Evolutionary conservation across 1,284 basidiomycete species (phyloP), one percentile per base, ranked within the genome.

Genomic region (Phaffia rhodozyma): DNA sequence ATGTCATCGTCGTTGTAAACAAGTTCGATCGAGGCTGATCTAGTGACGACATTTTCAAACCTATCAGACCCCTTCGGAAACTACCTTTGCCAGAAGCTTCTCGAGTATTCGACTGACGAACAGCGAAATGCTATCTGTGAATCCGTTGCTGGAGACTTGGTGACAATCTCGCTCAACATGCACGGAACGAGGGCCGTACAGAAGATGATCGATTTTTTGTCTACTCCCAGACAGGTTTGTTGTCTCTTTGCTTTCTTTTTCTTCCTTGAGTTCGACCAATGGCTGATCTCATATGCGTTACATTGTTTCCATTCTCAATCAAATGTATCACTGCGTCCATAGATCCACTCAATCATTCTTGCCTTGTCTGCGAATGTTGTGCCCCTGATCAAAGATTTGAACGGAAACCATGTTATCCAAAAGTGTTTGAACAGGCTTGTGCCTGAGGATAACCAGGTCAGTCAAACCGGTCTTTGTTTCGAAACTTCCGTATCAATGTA

Each of bases 181-280:
- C 96, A 99, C 77, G 96, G 96, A 51, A 99, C 96, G 49, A 86
- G 96, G 66, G 96, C 96, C 30, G 96, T 98, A 61, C 96, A 99
- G 79, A 98, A 98, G 81, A 98, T 97, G 92, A 97, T 99, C 70
- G 96, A 99, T 77, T 98, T 97, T 79, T 79, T 99, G 72, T 93
- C 91, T n/a, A 91, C 89, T 66, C 85, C 89, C 70, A 82, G 92
- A 72, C 90, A 92, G 86, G 87, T 79, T 78, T 82, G 86, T 84
- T 68, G 38, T 67, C 66, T 69, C 6, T 49, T 62, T 9, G 6
- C 48, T n/a, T 54, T 38, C 48, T 61, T 25, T 30, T 49, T 49
- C 9, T 25, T 38, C 23, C 32, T 43, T 43, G 7, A 5, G 38
- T 43, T 43, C 13, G 2, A 43, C 5, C 5, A 43, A 34, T 20